Conservation (phyloP, 176 grass and related monocot species). For the Dactylis glomerata region DNA sequence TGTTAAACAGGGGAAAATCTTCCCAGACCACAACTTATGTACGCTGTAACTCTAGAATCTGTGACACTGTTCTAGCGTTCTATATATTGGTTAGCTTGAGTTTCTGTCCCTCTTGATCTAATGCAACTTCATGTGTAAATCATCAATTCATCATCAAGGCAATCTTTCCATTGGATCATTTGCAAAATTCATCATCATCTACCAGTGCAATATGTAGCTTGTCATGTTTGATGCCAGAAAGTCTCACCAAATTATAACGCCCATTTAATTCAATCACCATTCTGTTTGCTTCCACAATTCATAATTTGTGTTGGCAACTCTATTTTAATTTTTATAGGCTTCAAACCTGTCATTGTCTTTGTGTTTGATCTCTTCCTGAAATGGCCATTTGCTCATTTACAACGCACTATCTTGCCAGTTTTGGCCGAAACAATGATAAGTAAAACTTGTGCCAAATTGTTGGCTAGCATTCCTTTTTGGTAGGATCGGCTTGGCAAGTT, state of each 20-base stretch:
- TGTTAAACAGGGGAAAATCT: neutral
- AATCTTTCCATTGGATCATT: neutral
- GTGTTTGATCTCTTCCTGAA: neutral
- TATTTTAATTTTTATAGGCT: neutral
- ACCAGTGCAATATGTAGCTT: neutral
- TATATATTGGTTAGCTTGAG: neutral
- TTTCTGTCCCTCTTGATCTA: neutral
- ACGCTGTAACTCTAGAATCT: constrained; percentile 19
- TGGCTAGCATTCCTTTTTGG: neutral
- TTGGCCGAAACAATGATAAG: neutral
- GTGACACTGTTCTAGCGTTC: neutral
- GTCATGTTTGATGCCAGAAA: neutral
- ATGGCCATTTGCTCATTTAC: too few relatives aligned
- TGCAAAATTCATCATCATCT: neutral
- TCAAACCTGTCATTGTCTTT: neutral
- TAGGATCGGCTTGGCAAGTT: neutral
- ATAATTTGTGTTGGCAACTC: neutral
- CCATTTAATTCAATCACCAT: neutral
- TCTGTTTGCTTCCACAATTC: neutral
- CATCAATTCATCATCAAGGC: neutral
- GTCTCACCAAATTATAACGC: neutral
- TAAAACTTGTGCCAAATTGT: neutral
- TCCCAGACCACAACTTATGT: neutral
- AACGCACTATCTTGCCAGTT: neutral
- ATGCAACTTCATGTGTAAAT: neutral